Evolutionary conservation across 306 rosid genomes (phyloP).

Genomic region (Gleditsia sinensis): DNA sequence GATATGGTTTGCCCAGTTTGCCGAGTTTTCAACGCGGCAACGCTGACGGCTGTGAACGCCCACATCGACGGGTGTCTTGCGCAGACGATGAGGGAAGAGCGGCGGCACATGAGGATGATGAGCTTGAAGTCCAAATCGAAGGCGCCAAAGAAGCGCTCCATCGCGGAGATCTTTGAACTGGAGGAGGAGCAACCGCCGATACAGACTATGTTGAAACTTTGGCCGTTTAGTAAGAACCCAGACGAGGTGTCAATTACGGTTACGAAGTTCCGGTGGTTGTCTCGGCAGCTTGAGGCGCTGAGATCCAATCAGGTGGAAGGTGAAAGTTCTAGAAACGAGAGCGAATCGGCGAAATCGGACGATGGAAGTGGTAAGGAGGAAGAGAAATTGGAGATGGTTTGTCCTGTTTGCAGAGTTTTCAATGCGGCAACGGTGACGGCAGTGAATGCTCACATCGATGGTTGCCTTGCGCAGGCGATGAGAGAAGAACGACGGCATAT

Average conservation of each 20-base stretch:
- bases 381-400: conserved; percentile 62
- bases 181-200: conserved; percentile 23
- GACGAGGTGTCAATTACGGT: conserved; percentile 60
- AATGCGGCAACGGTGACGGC: conserved; percentile 64
- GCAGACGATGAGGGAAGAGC: conserved; percentile 46
- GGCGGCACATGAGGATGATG: conserved; percentile 42
- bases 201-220: conserved; percentile 30
- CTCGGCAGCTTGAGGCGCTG: conserved; percentile 55
- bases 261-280: conserved; percentile 76
- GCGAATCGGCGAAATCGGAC: conserved; percentile 25
- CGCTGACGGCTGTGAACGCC: conserved; percentile 63
- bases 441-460: conserved; percentile 66
- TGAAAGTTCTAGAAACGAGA: conserved; percentile 10
- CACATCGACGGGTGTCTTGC: conserved; percentile 69
- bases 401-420: conserved; percentile 74
- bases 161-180: conserved; percentile 73
- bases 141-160: conserved; percentile 78
- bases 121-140: conserved; percentile 53
- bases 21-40: conserved; percentile 55
- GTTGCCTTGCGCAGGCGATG: conserved; percentile 58
- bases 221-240: conserved; percentile 22
- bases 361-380: conserved; percentile 8
- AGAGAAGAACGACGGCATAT: conserved; percentile 48
- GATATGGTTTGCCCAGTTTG: conserved; percentile 77
- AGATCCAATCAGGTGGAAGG: conserved; percentile 44